phyloP scores from a whole-genome alignment of 208 protist genomes.

The Dictyostelium gargantuum region DNA sequence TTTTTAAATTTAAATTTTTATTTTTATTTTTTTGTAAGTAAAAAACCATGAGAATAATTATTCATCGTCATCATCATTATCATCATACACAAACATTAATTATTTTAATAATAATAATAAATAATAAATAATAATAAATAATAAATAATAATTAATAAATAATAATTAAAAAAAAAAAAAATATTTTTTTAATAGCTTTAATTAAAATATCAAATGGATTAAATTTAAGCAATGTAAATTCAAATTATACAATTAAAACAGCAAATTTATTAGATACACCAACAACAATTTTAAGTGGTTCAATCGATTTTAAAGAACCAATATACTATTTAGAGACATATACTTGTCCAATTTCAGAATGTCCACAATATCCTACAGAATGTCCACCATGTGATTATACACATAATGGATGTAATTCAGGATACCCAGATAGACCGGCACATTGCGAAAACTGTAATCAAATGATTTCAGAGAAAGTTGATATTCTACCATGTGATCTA shows the following conservation, averaged over 20 bases:
- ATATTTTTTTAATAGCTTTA: neutral
- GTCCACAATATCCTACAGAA: neutral
- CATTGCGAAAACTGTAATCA: neutral
- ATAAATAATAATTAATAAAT: neutral
- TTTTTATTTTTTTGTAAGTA: neutral
- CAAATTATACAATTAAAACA: constrained; percentile 37
- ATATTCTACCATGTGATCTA: neutral
- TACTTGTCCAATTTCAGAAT: constrained; percentile 1
- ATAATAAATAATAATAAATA: too few relatives aligned
- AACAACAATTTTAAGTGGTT: neutral
- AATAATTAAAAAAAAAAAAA: neutral
- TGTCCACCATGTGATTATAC: constrained; percentile 58
- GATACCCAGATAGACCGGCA: neutral
- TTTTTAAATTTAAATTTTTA: neutral
- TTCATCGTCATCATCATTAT: too few relatives aligned
- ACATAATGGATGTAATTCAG: neutral
- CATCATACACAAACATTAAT: too few relatives aligned
- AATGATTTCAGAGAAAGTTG: neutral
- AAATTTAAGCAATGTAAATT: neutral
- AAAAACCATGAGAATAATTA: too few relatives aligned
- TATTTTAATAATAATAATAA: too few relatives aligned
- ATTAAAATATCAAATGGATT: neutral
- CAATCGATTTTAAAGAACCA: neutral
- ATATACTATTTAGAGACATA: constrained; percentile 23
- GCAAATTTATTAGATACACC: neutral